Percentiles rank a stretch among this genome's conserved stretches.
phyloP scores from a whole-genome alignment of 345 rosid genomes.

The Hypericum androsaemum region DNA sequence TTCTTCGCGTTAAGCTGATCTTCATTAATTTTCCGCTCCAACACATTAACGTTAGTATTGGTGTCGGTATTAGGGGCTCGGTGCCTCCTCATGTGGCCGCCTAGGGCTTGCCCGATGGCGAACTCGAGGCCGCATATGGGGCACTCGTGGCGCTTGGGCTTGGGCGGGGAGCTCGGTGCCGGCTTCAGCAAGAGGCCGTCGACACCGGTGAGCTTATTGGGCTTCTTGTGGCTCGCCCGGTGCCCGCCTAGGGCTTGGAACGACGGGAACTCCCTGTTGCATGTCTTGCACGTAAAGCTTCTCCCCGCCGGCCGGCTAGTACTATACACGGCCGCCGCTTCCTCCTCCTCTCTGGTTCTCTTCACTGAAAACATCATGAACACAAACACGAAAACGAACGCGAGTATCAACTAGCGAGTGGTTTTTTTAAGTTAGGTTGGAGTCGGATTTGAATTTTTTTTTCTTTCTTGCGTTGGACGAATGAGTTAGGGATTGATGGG shows the following conservation, averaged over 20 bases:
- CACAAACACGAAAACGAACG: no score
- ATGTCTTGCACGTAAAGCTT: constrained; percentile 73
- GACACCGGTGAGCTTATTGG: constrained; percentile 21
- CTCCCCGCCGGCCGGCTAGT: constrained; percentile 11
- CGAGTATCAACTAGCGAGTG: no score
- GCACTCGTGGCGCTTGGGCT: constrained; percentile 1
- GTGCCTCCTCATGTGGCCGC: constrained; percentile 4
- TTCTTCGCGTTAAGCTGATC: no score
- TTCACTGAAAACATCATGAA: no score
- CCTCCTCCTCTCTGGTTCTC: background rate
- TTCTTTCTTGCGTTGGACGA: background rate
- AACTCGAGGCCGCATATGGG: background rate
- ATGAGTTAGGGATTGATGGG: no score
- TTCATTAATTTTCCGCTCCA: no score
- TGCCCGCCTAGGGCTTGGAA: constrained; percentile 94
- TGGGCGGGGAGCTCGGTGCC: background rate
- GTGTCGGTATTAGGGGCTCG: background rate
- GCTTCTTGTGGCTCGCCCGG: constrained; percentile 79
- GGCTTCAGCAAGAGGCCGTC: background rate
- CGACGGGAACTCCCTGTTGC: constrained; percentile 57
- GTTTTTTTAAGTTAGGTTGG: background rate
- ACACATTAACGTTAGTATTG: no score
- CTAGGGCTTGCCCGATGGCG: constrained; percentile 2
- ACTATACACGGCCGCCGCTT: background rate
- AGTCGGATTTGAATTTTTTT: background rate